Conservation (phyloP, 257 asterid genomes). For the Henckelia pumila region DNA sequence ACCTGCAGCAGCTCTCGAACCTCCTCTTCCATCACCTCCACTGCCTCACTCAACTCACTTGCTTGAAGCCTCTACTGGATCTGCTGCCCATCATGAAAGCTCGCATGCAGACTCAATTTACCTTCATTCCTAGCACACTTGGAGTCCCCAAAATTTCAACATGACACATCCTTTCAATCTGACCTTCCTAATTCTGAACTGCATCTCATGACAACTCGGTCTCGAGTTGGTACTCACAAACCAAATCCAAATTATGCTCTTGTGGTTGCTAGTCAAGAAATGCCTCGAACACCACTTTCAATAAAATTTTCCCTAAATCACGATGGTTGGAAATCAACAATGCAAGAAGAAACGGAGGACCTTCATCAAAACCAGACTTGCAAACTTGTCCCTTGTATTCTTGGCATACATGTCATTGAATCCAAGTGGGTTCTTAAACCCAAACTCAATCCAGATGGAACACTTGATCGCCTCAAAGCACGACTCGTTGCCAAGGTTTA, state of each 20-base stretch:
- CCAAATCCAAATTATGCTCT: too few relatives aligned
- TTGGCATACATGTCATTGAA: background rate
- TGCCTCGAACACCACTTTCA: too few relatives aligned
- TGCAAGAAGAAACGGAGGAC: background rate
- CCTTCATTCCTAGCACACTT: too few relatives aligned
- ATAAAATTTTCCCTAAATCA: background rate
- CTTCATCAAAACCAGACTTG: background rate
- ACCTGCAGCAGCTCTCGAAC: background rate
- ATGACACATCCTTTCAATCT: too few relatives aligned
- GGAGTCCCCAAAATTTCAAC: too few relatives aligned
- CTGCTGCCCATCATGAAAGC: too few relatives aligned
- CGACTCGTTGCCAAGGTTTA: background rate
- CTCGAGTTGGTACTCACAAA: too few relatives aligned
- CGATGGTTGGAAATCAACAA: background rate
- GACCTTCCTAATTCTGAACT: too few relatives aligned
- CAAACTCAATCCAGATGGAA: conserved; percentile 2
- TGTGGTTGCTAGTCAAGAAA: too few relatives aligned
- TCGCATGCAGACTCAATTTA: too few relatives aligned
- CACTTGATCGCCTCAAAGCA: background rate
- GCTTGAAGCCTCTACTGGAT: background rate
- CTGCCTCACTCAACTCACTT: background rate
- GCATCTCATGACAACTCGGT: too few relatives aligned
- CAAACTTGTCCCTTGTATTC: background rate
- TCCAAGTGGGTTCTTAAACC: background rate
- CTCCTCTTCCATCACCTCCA: background rate